phyloP scores from a whole-genome alignment of 306 rosid genomes.

The Vicia sativa region DNA sequence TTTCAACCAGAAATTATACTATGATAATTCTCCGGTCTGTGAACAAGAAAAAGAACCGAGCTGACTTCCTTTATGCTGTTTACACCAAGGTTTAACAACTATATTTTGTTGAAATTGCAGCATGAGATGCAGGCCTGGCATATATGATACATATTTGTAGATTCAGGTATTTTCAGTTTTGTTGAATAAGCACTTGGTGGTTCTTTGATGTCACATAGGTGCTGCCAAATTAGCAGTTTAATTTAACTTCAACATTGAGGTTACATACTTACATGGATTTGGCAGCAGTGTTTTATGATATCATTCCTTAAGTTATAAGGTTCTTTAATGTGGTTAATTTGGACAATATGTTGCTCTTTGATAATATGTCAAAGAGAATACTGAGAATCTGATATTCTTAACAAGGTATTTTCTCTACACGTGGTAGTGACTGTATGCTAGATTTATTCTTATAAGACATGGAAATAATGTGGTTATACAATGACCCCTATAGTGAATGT shows the following conservation, averaged over 20 bases:
- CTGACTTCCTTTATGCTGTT: slow-evolving; percentile 12
- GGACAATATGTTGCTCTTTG: too few relatives aligned
- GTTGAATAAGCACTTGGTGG: slow-evolving; percentile 6
- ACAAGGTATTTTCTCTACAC: too few relatives aligned
- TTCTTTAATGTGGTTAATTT: too few relatives aligned
- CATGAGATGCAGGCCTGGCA: slow-evolving; percentile 1
- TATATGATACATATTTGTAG: slow-evolving; percentile 2
- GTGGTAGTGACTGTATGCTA: too few relatives aligned
- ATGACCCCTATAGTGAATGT: too few relatives aligned
- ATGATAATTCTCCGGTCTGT: slow-evolving; percentile 21
- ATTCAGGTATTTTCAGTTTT: slow-evolving; percentile 27
- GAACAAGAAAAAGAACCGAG: slow-evolving; percentile 17
- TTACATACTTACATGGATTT: slow-evolving; percentile 17
- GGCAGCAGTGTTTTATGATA: slow-evolving; percentile 19
- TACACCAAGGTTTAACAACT: not conserved
- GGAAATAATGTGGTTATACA: too few relatives aligned
- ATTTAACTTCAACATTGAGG: slow-evolving; percentile 17
- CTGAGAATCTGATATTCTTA: too few relatives aligned
- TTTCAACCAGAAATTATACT: slow-evolving; percentile 62
- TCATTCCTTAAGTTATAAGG: not conserved
- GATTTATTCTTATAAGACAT: too few relatives aligned
- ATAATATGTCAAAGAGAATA: too few relatives aligned
- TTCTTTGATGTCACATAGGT: slow-evolving; percentile 15
- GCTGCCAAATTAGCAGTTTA: slow-evolving; percentile 23
- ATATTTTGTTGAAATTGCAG: slow-evolving; percentile 10